Evolutionary conservation across 768 basidiomycete species (phyloP).

Genomic region (Tricholoma flavovirens): DNA sequence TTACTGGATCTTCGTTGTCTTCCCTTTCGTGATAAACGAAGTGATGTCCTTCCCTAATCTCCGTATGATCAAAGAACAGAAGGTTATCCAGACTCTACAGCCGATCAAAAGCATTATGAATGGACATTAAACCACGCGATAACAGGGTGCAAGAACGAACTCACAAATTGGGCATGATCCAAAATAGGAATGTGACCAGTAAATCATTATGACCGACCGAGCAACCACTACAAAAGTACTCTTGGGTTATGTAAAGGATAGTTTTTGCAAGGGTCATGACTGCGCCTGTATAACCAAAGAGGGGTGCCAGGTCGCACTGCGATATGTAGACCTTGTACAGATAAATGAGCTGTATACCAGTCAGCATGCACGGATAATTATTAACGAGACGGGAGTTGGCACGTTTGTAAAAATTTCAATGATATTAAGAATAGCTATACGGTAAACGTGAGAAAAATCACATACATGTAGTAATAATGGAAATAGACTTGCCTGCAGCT

Average conservation of each 20-base stretch:
- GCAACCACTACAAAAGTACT: slow-evolving; percentile 67
- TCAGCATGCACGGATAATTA: background rate
- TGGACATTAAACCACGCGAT: background rate
- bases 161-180: slow-evolving; percentile 68
- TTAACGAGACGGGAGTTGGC: background rate
- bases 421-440: slow-evolving; percentile 63
- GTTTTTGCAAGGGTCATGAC: slow-evolving; percentile 77
- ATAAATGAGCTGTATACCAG: slow-evolving; percentile 38
- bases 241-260: slow-evolving; percentile 62
- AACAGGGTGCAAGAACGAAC: slow-evolving; percentile 15
- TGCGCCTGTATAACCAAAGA: slow-evolving; percentile 67
- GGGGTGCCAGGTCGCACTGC: slow-evolving; percentile 46
- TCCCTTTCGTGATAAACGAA: slow-evolving; percentile 13
- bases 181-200: slow-evolving; percentile 45
- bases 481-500: slow-evolving; percentile 55
- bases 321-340: slow-evolving; percentile 57
- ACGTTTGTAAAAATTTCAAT: slow-evolving; percentile 67
- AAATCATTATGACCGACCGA: slow-evolving; percentile 55
- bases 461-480: too few relatives aligned
- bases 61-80: slow-evolving; percentile 29
- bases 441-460: background rate
- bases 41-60: slow-evolving; percentile 31
- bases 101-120: slow-evolving; percentile 1
- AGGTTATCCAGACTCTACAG: slow-evolving; percentile 25
- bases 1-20: slow-evolving; percentile 13